phyloP scores from a whole-genome alignment of 106 monocot genomes.

The Dendrobium catenatum region DNA sequence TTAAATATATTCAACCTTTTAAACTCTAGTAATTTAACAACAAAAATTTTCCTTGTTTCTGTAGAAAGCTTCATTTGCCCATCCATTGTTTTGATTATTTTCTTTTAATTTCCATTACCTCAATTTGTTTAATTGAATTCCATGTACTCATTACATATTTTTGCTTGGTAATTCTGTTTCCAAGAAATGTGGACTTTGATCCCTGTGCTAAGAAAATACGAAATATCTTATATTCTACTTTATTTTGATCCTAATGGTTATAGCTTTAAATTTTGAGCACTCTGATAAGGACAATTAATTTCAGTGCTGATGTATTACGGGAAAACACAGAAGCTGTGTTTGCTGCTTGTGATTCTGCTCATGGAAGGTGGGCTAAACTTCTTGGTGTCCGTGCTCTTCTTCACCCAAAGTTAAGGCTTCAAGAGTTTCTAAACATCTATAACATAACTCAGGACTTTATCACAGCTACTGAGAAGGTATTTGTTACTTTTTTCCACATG shows the following conservation, averaged over 20 bases:
- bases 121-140: not conserved
- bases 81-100: not conserved
- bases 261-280: not conserved
- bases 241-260: not conserved
- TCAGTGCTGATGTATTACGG: constrained; percentile 91
- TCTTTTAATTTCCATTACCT: not conserved
- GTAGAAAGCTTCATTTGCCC: not conserved
- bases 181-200: not conserved
- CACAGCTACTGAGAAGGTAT: constrained; percentile 87
- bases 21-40: not conserved
- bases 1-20: not conserved
- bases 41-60: not conserved
- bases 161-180: not conserved
- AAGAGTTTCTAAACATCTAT: constrained; percentile 86
- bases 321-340: constrained; percentile 99
- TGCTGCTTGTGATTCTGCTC: constrained; percentile 96
- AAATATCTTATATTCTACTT: constrained; percentile 9
- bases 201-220: not conserved
- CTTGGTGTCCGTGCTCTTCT: constrained; percentile 94
- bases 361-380: constrained; percentile 98
- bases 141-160: not conserved
- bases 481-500: constrained; percentile 1
- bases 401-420: constrained; percentile 82
- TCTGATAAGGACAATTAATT: constrained; percentile 26
- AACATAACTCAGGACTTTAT: constrained; percentile 87